A percentile compares a stretch with the other conserved stretches of the same genome.
Conservation (phyloP, 1,284 basidiomycete species). For the Boletus sp. region DNA sequence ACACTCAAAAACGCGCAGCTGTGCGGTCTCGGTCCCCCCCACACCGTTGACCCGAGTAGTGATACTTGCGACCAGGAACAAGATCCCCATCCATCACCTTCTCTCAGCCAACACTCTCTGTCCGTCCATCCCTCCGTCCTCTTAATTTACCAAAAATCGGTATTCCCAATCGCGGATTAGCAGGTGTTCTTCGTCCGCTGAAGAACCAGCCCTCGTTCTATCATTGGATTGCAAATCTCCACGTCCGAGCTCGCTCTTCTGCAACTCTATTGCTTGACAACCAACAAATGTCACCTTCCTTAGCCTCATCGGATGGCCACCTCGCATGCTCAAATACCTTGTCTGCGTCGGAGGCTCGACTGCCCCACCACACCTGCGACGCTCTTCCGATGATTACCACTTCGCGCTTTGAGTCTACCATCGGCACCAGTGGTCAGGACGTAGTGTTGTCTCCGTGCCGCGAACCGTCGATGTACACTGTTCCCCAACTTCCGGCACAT, state of each 20-base stretch:
- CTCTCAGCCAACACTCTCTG: conserved; percentile 18
- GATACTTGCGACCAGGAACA: conserved; percentile 19
- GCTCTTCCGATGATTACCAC: conserved; percentile 20
- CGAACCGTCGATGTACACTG: conserved; percentile 19
- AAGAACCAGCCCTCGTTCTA: conserved; percentile 22
- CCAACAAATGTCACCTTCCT: conserved; percentile 37
- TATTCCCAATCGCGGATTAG: conserved; percentile 18
- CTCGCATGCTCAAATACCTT: conserved; percentile 29
- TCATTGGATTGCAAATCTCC: conserved; percentile 33
- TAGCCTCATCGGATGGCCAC: conserved; percentile 7
- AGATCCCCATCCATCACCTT: conserved; percentile 16
- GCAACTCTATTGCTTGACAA: conserved; percentile 32
- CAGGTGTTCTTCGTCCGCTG: conserved; percentile 12
- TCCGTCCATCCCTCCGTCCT: conserved; percentile 1
- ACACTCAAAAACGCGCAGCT: conserved; percentile 27
- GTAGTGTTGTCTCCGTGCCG: conserved; percentile 15
- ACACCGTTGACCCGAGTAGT: neutral
- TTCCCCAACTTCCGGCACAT: neutral
- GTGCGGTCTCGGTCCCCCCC: neutral
- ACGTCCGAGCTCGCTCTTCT: conserved; percentile 12
- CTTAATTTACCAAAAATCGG: conserved; percentile 20
- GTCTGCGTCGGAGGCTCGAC: neutral
- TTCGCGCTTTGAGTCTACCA: conserved; percentile 17
- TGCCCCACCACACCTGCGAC: neutral
- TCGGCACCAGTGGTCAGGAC: conserved; percentile 19